Conservation (phyloP, 2,329 filamentous ascomycete species). For the Chaetomium sp. region DNA sequence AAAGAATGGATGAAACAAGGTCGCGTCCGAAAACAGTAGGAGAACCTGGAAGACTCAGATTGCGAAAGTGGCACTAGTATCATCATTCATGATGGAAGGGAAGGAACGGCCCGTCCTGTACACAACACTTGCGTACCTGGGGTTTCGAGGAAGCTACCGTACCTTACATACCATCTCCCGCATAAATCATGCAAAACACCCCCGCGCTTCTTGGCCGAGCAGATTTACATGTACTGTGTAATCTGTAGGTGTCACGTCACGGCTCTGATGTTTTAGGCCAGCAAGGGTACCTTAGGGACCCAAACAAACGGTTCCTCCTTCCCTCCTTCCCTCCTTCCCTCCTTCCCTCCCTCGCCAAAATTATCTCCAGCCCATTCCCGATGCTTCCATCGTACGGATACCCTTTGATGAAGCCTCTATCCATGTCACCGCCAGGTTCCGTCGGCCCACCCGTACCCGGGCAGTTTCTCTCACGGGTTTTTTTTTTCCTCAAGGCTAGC, state of each 20-base stretch:
- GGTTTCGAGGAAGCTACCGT: background rate
- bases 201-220: background rate
- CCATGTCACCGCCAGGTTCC: background rate
- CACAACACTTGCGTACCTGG: background rate
- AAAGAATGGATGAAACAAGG: background rate
- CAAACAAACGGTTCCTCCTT: background rate
- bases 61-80: background rate
- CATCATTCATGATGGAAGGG: background rate
- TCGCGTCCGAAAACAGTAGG: background rate
- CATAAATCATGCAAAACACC: background rate
- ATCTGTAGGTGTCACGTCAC: too few relatives aligned
- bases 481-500: background rate
- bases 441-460: background rate
- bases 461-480: background rate
- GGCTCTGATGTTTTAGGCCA: too few relatives aligned
- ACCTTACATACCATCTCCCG: too few relatives aligned
- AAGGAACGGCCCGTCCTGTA: conserved; percentile 16
- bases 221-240: too few relatives aligned
- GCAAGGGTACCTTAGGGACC: too few relatives aligned
- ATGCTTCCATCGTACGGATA: background rate
- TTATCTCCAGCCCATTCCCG: background rate
- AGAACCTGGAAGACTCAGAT: background rate
- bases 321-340: background rate
- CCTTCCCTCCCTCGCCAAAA: too few relatives aligned
- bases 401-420: background rate